A percentile compares a stretch with the other conserved stretches of the same genome.
Conservation (phyloP, 768 basidiomycete species). For the Cantharellus anzutake region DNA sequence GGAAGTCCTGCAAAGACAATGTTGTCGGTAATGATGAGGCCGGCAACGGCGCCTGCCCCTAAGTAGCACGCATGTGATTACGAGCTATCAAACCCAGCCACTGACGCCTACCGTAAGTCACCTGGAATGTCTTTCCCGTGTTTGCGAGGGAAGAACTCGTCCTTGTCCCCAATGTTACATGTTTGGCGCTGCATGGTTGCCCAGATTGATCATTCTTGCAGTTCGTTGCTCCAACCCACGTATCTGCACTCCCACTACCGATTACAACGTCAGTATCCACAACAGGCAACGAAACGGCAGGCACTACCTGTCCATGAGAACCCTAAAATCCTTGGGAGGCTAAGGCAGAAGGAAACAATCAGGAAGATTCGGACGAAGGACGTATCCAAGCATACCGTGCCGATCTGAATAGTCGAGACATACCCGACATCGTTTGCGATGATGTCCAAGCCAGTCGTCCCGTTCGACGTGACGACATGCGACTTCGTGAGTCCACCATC, state of each 20-base stretch:
- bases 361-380: not conserved
- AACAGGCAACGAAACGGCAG: not conserved
- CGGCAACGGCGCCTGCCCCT: slow-evolving; percentile 37
- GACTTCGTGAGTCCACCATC: slow-evolving; percentile 25
- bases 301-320: slow-evolving; percentile 18
- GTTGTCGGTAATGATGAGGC: slow-evolving; percentile 42
- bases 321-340: slow-evolving; percentile 32
- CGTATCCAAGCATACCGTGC: slow-evolving; percentile 19
- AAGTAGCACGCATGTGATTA: slow-evolving; percentile 9
- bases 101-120: slow-evolving; percentile 35
- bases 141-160: slow-evolving; percentile 45
- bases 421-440: slow-evolving; percentile 40
- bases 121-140: slow-evolving; percentile 30
- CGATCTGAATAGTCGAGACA: slow-evolving; percentile 33
- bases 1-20: slow-evolving; percentile 42
- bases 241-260: slow-evolving; percentile 53
- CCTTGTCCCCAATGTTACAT: slow-evolving; percentile 42
- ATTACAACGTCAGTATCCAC: slow-evolving; percentile 15
- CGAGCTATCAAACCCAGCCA: not conserved
- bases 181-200: slow-evolving; percentile 28
- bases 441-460: slow-evolving; percentile 51
- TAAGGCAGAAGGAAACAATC: not conserved
- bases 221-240: slow-evolving; percentile 41
- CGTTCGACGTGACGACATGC: slow-evolving; percentile 22
- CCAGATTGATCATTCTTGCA: slow-evolving; percentile 21